phyloP scores from a whole-genome alignment of 495 filamentous ascomycete genomes.

The Aspergillus steynii region DNA sequence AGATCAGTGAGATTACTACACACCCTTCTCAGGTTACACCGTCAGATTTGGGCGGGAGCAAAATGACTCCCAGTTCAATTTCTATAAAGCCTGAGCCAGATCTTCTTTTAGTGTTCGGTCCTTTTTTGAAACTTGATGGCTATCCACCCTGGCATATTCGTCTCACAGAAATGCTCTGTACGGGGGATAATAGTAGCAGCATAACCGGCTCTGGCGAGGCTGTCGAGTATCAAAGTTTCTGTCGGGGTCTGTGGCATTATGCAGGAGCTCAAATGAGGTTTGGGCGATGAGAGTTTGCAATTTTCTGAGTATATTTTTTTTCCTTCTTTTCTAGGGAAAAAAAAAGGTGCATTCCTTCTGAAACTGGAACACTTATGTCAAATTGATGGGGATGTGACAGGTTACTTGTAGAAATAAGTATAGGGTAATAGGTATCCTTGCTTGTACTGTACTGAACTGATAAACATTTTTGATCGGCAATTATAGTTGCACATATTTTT shows the following conservation, averaged over 20 bases:
- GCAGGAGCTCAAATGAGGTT: conserved; percentile 86
- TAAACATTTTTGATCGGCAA: too few species aligned
- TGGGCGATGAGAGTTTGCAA: conserved; percentile 59
- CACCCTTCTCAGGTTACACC: conserved; percentile 30
- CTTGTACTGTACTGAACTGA: too few species aligned
- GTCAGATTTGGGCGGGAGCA: conserved; percentile 3
- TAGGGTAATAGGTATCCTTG: too few species aligned
- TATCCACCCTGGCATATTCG: conserved; percentile 97
- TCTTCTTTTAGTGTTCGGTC: conserved; percentile 81
- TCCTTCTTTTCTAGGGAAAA: too few species aligned
- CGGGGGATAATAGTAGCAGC: conserved; percentile 44
- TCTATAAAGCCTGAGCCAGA: conserved; percentile 69
- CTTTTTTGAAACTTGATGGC: conserved; percentile 76
- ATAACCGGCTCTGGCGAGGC: conserved; percentile 45
- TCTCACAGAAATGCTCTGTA: conserved; percentile 86
- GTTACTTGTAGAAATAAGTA: too few species aligned
- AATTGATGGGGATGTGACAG: too few species aligned
- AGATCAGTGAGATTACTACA: conserved; percentile 64
- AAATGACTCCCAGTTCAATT: neutral
- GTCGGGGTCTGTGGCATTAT: conserved; percentile 78
- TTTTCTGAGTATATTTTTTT: too few species aligned
- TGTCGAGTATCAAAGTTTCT: conserved; percentile 92
- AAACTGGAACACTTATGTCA: too few species aligned
- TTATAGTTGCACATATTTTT: too few species aligned
- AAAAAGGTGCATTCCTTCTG: too few species aligned